A percentile compares a stretch with the other conserved stretches of the same genome.
These are phyloP conservation scores for Aspergillus sclerotiicarbonarius DNA, from an alignment of 495 filamentous ascomycete genomes.

Conservation along the genomic window DNA sequence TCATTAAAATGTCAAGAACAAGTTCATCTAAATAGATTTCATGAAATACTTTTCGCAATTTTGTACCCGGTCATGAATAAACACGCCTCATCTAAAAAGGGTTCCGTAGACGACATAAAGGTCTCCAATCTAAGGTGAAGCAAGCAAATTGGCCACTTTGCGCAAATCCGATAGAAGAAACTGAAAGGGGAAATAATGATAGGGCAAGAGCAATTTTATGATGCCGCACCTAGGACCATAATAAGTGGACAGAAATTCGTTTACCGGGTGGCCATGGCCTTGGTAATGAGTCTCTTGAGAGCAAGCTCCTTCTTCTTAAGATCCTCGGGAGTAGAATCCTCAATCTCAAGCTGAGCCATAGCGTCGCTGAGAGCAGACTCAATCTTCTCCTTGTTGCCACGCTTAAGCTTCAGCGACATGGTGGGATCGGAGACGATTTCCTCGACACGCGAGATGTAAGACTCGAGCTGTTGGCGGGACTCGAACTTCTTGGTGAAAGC, in stretches of 20 bases:
- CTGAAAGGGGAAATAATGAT: background rate
- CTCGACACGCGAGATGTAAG: slow-evolving; percentile 98
- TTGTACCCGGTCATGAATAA: slow-evolving; percentile 14
- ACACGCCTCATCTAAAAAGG: slow-evolving; percentile 3
- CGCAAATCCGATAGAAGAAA: background rate
- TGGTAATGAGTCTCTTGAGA: slow-evolving; percentile 95
- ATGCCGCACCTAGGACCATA: background rate
- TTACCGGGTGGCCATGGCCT: slow-evolving; percentile 91
- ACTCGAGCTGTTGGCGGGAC: slow-evolving; percentile 97
- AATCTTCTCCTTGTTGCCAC: slow-evolving; percentile 98
- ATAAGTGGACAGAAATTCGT: slow-evolving; percentile 10
- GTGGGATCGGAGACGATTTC: slow-evolving; percentile 97
- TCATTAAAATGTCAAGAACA: slow-evolving; percentile 41
- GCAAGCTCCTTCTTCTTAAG: slow-evolving; percentile 99
- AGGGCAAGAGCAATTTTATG: background rate
- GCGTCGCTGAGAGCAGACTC: slow-evolving; percentile 86
- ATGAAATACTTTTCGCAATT: slow-evolving; percentile 33
- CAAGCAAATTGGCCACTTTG: slow-evolving; percentile 10
- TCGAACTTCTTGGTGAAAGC: slow-evolving; percentile 99
- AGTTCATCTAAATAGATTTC: slow-evolving; percentile 30
- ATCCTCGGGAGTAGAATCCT: slow-evolving; percentile 87
- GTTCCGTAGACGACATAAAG: background rate
- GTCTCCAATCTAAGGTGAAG: slow-evolving; percentile 8
- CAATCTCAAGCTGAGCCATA: slow-evolving; percentile 83
- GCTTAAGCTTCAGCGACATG: slow-evolving; percentile 96